A percentile compares a stretch with the other conserved stretches of the same genome.
Evolutionary conservation across 768 basidiomycete species (phyloP).

Genomic region (Xanthoconium stramineum): DNA sequence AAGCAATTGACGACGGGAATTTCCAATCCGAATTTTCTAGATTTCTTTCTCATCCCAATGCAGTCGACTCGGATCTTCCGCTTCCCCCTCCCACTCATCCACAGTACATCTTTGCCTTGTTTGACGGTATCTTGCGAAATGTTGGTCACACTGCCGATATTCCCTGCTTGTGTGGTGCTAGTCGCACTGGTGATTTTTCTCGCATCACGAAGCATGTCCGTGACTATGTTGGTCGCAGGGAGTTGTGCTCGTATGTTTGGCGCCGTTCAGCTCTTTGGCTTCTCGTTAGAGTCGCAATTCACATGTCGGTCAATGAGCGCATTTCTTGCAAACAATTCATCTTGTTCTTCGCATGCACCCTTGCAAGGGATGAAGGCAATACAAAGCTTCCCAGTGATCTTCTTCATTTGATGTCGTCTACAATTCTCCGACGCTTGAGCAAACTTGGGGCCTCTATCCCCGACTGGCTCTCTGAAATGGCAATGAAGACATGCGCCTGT

Average conservation of each 20-base stretch:
- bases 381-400: background rate
- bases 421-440: background rate
- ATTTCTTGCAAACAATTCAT: background rate
- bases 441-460: background rate
- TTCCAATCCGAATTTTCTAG: constrained; percentile 17
- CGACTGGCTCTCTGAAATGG: no score
- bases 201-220: background rate
- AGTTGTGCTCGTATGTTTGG: background rate
- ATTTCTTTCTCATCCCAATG: background rate
- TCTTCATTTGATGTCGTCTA: background rate
- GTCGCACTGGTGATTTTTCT: background rate
- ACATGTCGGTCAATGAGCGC: background rate
- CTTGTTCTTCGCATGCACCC: background rate
- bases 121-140: background rate
- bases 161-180: background rate
- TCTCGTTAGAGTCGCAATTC: background rate
- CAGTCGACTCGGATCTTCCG: background rate
- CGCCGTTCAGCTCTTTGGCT: background rate
- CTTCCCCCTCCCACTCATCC: background rate
- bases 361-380: background rate
- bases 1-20: constrained; percentile 4
- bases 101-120: background rate
- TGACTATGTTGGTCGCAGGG: background rate
- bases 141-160: background rate
- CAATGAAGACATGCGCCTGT: no score